Conservation (phyloP, 306 rosid species). For the Fagus crenata region DNA sequence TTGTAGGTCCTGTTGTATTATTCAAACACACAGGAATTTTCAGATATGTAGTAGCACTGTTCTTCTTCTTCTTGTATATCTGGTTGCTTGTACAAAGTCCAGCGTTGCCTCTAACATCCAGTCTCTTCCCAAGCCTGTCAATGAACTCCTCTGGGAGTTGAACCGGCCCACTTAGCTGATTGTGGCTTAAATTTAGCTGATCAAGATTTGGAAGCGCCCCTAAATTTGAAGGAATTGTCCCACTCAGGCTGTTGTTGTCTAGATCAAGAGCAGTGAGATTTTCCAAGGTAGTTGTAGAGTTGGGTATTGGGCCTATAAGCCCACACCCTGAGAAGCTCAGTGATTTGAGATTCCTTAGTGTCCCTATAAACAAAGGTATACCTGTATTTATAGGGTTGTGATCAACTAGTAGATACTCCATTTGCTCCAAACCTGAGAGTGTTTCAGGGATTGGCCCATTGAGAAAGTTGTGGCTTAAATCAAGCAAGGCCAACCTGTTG, state of each 20-base stretch:
- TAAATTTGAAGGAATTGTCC: conserved; percentile 51
- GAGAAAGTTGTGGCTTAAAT: conserved; percentile 61
- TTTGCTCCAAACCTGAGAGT: conserved; percentile 47
- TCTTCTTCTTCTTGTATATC: conserved; percentile 32
- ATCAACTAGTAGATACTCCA: conserved; percentile 63
- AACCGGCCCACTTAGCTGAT: conserved; percentile 64
- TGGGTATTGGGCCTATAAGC: conserved; percentile 54
- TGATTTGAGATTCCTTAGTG: conserved; percentile 53
- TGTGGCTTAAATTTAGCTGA: conserved; percentile 65
- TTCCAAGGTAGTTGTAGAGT: conserved; percentile 42
- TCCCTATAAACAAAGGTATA: conserved; percentile 54
- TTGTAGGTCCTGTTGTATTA: conserved; percentile 26
- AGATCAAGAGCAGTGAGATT: conserved; percentile 63
- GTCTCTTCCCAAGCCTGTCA: conserved; percentile 63
- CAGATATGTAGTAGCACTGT: conserved; percentile 36
- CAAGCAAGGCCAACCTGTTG: conserved; percentile 64
- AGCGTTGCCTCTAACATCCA: conserved; percentile 71
- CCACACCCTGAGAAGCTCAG: conserved; percentile 66
- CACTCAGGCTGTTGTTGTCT: conserved; percentile 67
- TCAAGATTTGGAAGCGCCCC: conserved; percentile 61
- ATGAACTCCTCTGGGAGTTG: conserved; percentile 53
- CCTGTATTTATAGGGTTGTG: conserved; percentile 58
- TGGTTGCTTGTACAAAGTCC: conserved; percentile 50
- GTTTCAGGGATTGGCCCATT: conserved; percentile 65
- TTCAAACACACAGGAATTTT: conserved; percentile 51